Base-by-base conservation (phyloP, 805 yeast species). In the Candida sithepensis region DNA sequence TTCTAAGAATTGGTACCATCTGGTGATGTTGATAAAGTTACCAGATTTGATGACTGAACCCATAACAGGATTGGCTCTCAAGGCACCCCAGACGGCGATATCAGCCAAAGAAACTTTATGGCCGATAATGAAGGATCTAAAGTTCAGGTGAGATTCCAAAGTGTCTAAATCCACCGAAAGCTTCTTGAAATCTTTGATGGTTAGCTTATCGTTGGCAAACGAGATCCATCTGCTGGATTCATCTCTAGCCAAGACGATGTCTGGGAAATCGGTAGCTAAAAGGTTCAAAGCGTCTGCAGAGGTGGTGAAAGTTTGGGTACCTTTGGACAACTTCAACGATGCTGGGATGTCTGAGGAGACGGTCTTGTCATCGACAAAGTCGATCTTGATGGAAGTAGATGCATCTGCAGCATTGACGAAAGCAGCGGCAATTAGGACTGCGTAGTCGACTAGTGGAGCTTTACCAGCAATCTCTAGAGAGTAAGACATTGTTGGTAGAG, bases 11-110 rank as follows among this genome's bases (percentile, higher is more conserved):
- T 77, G 78, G 78, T 89, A 92, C 97, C 97, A 92, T 74, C 99
- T 85, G 48, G 96, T 81, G 55, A 92, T 79, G 70, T 92, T 92
- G 66, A 82, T 75, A 73, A 85, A 89, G 33, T 84, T 85, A 44
- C 84, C 88, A 70, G 81, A 86, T 73, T 89, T 91, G 68, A 90
- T 78, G 54, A 88, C 85, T 16, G 96, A 87, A 21, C 94, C 96
- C 75, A 91, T 88, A 65, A 92, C 84, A 46, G 96, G 89, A 67
- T 94, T 92, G 53, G 96, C 88, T 71, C 97, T 82, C 57, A 92
- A 74, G 42, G 85, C 88, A 68, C 97, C 97, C 97, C 97, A 92
- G 19, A 86, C 75, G 14, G 92, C 87, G 51, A 89, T 74, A 69
- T 92, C 99, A 45, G 96, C 94, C 39, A 82, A 67, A 13, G 95